Base-by-base conservation (phyloP, 176 grass and related monocot genomes). In the Oryza glaberrima region DNA sequence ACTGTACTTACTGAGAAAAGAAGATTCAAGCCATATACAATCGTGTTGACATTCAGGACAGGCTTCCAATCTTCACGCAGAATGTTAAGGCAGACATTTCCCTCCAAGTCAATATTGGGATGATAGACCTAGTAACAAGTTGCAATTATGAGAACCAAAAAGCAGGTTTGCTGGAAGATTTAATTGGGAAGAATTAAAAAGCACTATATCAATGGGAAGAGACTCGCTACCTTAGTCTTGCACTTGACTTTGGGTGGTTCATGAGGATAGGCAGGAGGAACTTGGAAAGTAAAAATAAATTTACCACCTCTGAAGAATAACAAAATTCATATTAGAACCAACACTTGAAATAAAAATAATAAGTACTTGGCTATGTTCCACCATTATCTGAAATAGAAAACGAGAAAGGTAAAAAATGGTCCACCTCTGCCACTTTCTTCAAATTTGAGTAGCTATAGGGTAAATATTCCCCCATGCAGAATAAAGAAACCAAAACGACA, bases 41-140 rank as follows among this genome's bases (percentile, higher is more conserved):
- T 77, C 28, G 92, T 91, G 71, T 94, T 94, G 72, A 94, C 84
- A 76, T 94, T 94, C 28, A 91, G 92, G 68, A 94, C 89, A 72
- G 88, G 92, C 81, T 94, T 94, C 92, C 89, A 91, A 77, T 94
- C 92, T 86, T 94, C 89, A 78, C 86, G 92, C 23, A 94, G 83
- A 86, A 91, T 94, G 68, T 91, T 94, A 25, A 94, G 83, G 64
- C 92, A 94, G 15, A 94, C 92, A 84, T 94, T 94, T 77, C 93
- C 93, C 66, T 94, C 85, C 82, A 94, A 72, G 74, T 94, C 90
- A 77, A 95, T 95, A 86, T 95, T 92, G 32, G 93, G 93, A 88
- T 94, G 93, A 70, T 94, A 94, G 20, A 94, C 84, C 92, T 94
- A 45, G 44, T 60, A 58, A 58, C 19, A 58, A 20, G 19, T n/a